phyloP scores from a whole-genome alignment of 257 asterid species.

The Solanum chaucha region DNA sequence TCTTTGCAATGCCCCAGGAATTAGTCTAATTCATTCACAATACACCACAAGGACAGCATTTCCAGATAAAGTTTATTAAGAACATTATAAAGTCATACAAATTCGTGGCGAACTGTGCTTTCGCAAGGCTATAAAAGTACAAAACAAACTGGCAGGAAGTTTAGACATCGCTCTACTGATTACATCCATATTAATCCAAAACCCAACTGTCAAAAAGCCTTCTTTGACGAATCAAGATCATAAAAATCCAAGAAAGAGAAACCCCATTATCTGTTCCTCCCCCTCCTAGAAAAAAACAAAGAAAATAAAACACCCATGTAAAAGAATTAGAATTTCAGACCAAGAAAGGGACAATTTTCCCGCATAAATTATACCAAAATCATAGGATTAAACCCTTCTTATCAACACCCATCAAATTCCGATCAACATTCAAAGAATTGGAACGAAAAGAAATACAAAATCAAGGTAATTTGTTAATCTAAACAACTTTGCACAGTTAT shows the following conservation, averaged over 20 bases:
- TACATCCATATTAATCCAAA: background rate
- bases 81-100: background rate
- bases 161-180: background rate
- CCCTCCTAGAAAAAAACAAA: background rate
- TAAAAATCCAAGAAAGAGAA: background rate
- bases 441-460: background rate
- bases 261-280: background rate
- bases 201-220: background rate
- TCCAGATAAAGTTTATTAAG: background rate
- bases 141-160: background rate
- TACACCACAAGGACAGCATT: background rate
- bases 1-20: background rate
- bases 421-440: background rate
- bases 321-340: background rate
- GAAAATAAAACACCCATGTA: background rate
- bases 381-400: background rate
- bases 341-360: background rate
- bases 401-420: background rate
- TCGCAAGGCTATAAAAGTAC: background rate
- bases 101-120: background rate
- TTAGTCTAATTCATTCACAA: background rate
- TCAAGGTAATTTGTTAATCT: background rate
- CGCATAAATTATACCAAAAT: background rate
- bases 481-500: background rate
- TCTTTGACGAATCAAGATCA: slow-evolving; percentile 4